phyloP scores from a whole-genome alignment of 2,329 filamentous ascomycete species.

The Alternaria sp. region DNA sequence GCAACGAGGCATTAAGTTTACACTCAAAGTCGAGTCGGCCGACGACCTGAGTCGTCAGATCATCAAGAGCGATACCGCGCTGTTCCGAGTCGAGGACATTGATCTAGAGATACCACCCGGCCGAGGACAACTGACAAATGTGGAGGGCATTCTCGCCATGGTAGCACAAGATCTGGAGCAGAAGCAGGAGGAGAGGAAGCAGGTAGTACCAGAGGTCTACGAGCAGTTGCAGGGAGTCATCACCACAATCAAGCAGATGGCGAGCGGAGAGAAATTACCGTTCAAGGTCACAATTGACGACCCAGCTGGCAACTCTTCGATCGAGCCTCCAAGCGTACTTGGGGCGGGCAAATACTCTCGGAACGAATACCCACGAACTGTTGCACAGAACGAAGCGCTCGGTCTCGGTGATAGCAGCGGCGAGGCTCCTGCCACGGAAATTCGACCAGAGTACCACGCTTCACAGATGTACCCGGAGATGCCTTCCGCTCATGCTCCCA shows the following conservation, averaged over 20 bases:
- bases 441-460: constrained; percentile 62
- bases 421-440: constrained; percentile 65
- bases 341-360: constrained; percentile 90
- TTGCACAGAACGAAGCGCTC: constrained; percentile 85
- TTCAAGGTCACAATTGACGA: constrained; percentile 91
- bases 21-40: constrained; percentile 75
- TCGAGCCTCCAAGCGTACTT: constrained; percentile 79
- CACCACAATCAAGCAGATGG: constrained; percentile 75
- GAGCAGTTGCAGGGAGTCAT: constrained; percentile 81
- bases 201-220: constrained; percentile 78
- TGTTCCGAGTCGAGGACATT: constrained; percentile 87
- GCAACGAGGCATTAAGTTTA: constrained; percentile 84
- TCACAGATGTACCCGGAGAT: constrained; percentile 56
- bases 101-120: constrained; percentile 93
- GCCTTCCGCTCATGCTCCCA: constrained; percentile 43
- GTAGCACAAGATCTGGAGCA: constrained; percentile 82
- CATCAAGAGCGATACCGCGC: constrained; percentile 88
- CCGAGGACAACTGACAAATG: constrained; percentile 88
- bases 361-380: constrained; percentile 80
- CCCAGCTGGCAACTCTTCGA: constrained; percentile 94
- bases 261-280: constrained; percentile 79
- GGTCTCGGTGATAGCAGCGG: constrained; percentile 68
- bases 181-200: constrained; percentile 83
- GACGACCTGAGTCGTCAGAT: constrained; percentile 85
- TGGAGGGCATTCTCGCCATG: constrained; percentile 84